Percentiles rank a stretch among this genome's conserved stretches.
Conservation (phyloP, 78 protist genomes). For the Chrysochromulina parva region DNA sequence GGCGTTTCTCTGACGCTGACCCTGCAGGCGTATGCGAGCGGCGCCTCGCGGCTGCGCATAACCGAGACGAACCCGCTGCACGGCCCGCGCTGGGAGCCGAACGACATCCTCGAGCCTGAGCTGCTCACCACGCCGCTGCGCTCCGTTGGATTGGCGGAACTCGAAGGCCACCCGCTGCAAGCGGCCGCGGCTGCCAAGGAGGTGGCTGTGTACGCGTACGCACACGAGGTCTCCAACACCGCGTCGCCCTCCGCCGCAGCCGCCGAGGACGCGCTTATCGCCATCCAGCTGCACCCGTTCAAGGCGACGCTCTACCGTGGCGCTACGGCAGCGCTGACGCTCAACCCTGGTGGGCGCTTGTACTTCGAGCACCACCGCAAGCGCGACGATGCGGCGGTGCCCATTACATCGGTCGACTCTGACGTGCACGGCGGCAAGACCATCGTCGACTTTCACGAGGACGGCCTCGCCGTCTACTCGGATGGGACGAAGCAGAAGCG, state of each 20-base stretch:
- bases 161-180: not conserved
- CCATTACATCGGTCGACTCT: constrained; percentile 66
- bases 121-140: not conserved
- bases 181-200: not conserved
- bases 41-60: constrained; percentile 2
- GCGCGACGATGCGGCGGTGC: not conserved
- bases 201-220: not conserved
- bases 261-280: not conserved
- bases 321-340: not conserved
- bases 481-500: too few species aligned
- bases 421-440: constrained; percentile 45
- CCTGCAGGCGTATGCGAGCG: not conserved
- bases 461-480: too few species aligned
- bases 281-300: constrained; percentile 10
- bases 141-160: not conserved
- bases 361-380: constrained; percentile 44
- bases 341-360: constrained; percentile 20
- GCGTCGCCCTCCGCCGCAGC: not conserved
- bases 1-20: not conserved
- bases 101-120: not conserved
- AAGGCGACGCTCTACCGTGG: not conserved
- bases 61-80: constrained; percentile 33
- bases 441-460: too few species aligned
- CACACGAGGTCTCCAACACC: too few species aligned
- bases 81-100: constrained; percentile 32